Evolutionary conservation across 495 filamentous ascomycete species (phyloP).

Genomic region (Tuber microsphaerosporum): DNA sequence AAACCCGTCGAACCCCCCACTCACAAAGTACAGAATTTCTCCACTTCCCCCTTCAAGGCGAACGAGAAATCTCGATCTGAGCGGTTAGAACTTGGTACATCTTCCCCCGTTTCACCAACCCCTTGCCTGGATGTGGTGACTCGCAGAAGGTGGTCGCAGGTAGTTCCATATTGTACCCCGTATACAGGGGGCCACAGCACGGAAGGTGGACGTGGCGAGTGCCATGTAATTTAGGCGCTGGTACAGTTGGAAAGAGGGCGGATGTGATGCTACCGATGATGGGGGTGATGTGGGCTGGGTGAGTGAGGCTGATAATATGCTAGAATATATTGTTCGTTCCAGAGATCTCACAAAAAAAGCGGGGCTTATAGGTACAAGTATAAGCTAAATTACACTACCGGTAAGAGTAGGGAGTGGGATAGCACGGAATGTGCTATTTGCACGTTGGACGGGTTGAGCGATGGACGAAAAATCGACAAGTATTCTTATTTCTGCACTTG

Average conservation of each 20-base stretch:
- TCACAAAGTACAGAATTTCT: neutral
- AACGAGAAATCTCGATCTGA: neutral
- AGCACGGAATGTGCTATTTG: neutral
- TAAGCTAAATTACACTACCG: neutral
- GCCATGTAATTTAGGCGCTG: neutral
- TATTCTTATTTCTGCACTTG: neutral
- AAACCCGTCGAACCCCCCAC: neutral
- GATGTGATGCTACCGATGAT: neutral
- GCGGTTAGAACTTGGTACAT: neutral
- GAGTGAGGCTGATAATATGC: neutral
- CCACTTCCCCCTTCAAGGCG: neutral
- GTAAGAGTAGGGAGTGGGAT: neutral
- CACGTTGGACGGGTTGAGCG: neutral
- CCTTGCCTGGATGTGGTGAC: neutral
- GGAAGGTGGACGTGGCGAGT: neutral
- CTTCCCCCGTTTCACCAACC: neutral
- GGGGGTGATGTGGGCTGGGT: neutral
- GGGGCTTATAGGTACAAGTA: neutral
- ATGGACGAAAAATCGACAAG: neutral
- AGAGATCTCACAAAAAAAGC: neutral
- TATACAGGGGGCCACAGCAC: neutral
- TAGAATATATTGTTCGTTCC: neutral
- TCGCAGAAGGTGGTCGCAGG: neutral
- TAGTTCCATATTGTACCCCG: neutral
- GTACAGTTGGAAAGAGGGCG: neutral